Conservation (phyloP, 176 grass and related monocot genomes). For the Eragrostis nindensis region DNA sequence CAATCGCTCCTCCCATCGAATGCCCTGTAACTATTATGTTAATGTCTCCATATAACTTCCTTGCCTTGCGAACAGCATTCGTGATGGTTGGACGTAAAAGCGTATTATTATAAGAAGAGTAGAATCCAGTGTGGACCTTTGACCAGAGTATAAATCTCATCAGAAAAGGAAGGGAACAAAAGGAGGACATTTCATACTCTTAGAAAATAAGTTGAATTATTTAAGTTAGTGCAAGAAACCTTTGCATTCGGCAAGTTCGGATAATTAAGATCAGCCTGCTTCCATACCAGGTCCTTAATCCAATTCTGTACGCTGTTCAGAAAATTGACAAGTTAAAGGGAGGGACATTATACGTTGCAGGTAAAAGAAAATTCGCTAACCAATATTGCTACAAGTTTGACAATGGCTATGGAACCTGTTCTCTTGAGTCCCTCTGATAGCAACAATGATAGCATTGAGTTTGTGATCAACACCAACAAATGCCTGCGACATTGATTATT, state of each 20-base stretch:
- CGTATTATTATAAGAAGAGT: slow-evolving; percentile 69
- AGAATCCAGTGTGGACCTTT: slow-evolving; percentile 73
- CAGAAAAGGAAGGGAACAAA: not conserved
- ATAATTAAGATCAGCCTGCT: slow-evolving; percentile 74
- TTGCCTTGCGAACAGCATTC: slow-evolving; percentile 57
- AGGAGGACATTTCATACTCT: not conserved
- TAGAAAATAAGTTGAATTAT: not conserved
- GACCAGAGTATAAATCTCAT: slow-evolving; percentile 30
- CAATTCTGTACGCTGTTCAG: slow-evolving; percentile 74
- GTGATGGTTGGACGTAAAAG: slow-evolving; percentile 50
- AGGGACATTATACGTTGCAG: slow-evolving; percentile 3
- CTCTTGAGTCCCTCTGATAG: slow-evolving; percentile 96
- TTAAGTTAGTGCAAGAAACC: slow-evolving; percentile 26
- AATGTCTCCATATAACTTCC: slow-evolving; percentile 43
- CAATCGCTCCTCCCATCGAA: slow-evolving; percentile 72
- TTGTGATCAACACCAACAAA: slow-evolving; percentile 58
- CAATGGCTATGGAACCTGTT: slow-evolving; percentile 63
- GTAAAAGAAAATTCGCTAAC: not conserved
- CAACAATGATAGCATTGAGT: slow-evolving; percentile 71
- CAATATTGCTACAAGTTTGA: not conserved
- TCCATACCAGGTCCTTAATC: slow-evolving; percentile 82
- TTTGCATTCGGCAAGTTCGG: slow-evolving; percentile 63
- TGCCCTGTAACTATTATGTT: slow-evolving; percentile 64
- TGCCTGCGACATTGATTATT: slow-evolving; percentile 39
- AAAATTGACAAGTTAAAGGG: not conserved